phyloP scores from a whole-genome alignment of 1,284 basidiomycete species.

The Neolentinus lepideus region DNA sequence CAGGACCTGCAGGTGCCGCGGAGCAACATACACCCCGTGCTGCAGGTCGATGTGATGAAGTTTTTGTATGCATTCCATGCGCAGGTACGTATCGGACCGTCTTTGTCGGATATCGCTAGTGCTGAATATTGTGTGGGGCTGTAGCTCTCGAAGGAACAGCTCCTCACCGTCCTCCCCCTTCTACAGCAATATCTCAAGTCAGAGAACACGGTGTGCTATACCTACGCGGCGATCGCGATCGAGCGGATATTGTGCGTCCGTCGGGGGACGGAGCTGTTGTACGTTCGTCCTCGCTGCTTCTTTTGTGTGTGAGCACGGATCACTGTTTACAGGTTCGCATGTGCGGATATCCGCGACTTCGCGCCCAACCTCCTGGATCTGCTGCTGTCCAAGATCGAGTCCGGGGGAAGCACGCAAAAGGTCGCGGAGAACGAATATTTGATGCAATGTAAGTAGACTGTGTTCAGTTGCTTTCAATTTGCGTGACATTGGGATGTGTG shows the following conservation, averaged over 20 bases:
- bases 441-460: slow-evolving; percentile 94
- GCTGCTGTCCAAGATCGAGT: slow-evolving; percentile 78
- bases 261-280: slow-evolving; percentile 64
- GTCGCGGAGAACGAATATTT: slow-evolving; percentile 97
- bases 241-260: slow-evolving; percentile 88
- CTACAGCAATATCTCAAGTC: slow-evolving; percentile 82
- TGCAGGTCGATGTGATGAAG: slow-evolving; percentile 95
- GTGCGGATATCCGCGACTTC: slow-evolving; percentile 81
- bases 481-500: no score
- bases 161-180: slow-evolving; percentile 85
- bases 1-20: slow-evolving; percentile 76
- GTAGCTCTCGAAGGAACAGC: slow-evolving; percentile 90
- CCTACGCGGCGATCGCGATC: slow-evolving; percentile 87
- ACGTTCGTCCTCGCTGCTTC: no score
- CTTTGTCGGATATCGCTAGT: no score
- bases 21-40: slow-evolving; percentile 76
- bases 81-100: slow-evolving; percentile 75
- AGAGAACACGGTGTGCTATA: slow-evolving; percentile 80
- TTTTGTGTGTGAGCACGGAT: no score
- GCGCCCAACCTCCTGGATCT: slow-evolving; percentile 74
- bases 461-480: no score
- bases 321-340: slow-evolving; percentile 67
- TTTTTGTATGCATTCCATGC: slow-evolving; percentile 94
- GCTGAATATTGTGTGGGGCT: not conserved
- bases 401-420: slow-evolving; percentile 84